A percentile compares a stretch with the other conserved stretches of the same genome.
These are phyloP conservation scores for Colletotrichum tabaci DNA, from an alignment of 2,329 filamentous ascomycete genomes.

Conservation along the genomic window DNA sequence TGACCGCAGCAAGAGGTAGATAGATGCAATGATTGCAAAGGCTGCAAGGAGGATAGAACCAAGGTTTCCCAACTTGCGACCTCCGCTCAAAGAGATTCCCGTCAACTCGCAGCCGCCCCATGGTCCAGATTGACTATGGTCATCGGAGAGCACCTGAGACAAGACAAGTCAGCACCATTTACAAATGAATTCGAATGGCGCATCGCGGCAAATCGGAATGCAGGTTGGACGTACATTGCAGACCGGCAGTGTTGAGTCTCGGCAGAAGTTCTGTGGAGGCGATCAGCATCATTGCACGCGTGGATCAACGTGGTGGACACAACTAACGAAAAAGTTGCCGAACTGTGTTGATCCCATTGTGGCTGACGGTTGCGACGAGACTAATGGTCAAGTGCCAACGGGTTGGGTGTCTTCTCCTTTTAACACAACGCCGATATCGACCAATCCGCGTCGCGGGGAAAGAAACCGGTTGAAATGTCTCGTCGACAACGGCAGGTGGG, in stretches of 20 bases:
- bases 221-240: conserved; percentile 79
- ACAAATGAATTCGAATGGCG: conserved; percentile 5
- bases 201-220: conserved; percentile 27
- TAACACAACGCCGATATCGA: background rate
- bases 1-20: conserved; percentile 82
- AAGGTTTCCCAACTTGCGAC: conserved; percentile 82
- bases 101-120: conserved; percentile 81
- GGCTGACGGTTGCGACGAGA: conserved; percentile 25
- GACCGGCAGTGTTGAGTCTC: conserved; percentile 84
- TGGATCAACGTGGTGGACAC: background rate
- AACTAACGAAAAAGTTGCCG: conserved; percentile 72
- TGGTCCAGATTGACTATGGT: conserved; percentile 70
- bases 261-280: conserved; percentile 79
- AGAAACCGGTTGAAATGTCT: conserved; percentile 10
- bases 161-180: conserved; percentile 44
- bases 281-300: conserved; percentile 29
- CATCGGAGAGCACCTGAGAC: conserved; percentile 76
- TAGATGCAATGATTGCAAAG: conserved; percentile 79
- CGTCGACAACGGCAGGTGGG: background rate
- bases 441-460: conserved; percentile 2
- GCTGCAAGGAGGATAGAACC: conserved; percentile 91
- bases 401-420: background rate
- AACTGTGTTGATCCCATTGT: conserved; percentile 74
- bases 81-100: conserved; percentile 80
- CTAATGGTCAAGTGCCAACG: conserved; percentile 1